A percentile compares a stretch with the other conserved stretches of the same genome.
phyloP scores from a whole-genome alignment of 75 land plant genomes.

The Larix kaempferi region DNA sequence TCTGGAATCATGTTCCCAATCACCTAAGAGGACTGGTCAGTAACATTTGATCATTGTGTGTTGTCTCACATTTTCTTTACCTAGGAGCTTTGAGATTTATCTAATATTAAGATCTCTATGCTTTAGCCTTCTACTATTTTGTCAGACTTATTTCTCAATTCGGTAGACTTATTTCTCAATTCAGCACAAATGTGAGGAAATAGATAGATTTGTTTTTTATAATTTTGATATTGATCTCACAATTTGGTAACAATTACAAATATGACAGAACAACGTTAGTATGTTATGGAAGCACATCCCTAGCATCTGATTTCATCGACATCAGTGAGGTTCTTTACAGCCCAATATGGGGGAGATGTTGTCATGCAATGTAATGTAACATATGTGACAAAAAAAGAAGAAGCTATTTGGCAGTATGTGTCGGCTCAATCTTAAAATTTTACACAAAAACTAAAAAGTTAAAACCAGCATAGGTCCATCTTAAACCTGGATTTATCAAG shows the following conservation, averaged over 20 bases:
- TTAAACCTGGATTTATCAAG: no score
- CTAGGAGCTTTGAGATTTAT: neutral
- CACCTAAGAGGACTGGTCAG: neutral
- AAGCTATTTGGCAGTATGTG: no score
- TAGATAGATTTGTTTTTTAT: neutral
- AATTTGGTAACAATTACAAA: neutral
- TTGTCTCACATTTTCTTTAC: neutral
- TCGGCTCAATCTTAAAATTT: no score
- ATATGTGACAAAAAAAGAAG: no score
- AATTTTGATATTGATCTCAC: neutral
- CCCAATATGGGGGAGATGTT: no score
- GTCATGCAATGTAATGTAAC: no score
- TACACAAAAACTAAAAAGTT: no score
- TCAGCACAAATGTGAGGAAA: neutral
- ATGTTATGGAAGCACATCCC: neutral
- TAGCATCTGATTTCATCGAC: no score
- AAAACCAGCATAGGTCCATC: no score
- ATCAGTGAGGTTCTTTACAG: no score
- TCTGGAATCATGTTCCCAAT: neutral
- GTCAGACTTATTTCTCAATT: neutral
- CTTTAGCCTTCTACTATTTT: neutral
- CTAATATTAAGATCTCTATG: neutral
- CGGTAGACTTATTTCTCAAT: neutral
- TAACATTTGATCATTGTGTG: neutral
- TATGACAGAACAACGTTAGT: neutral